Percentiles rank a stretch among this genome's conserved stretches.
phyloP scores from a whole-genome alignment of 208 protist genomes.

The Crithidia sp. region DNA sequence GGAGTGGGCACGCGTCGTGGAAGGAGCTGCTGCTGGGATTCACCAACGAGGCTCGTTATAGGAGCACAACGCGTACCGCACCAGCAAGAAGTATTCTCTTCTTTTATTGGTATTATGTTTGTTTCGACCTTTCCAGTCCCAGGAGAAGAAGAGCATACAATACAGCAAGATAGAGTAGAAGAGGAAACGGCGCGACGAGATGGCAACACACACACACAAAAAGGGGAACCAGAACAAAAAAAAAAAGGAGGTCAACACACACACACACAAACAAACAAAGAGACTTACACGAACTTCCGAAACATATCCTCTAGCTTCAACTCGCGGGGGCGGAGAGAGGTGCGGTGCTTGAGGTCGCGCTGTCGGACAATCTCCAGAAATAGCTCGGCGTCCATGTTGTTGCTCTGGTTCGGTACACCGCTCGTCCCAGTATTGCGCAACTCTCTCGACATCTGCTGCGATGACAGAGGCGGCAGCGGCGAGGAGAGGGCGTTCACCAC shows the following conservation, averaged over 20 bases:
- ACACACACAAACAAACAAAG: background rate
- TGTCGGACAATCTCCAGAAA: constrained; percentile 14
- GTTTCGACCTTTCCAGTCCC: too few species aligned
- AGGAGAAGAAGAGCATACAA: background rate
- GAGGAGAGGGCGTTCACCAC: background rate
- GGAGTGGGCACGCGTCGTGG: too few species aligned
- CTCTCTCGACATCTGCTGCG: constrained; percentile 1
- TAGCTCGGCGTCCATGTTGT: background rate
- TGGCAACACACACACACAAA: background rate
- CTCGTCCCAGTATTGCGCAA: background rate
- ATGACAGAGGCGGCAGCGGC: constrained; percentile 1
- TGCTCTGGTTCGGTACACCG: background rate
- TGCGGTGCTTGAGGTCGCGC: background rate
- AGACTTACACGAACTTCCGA: background rate
- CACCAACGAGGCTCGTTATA: too few species aligned
- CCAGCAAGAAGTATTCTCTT: too few species aligned
- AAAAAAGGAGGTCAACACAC: background rate
- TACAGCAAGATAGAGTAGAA: background rate
- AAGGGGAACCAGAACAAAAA: constrained; percentile 4
- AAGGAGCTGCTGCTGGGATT: too few species aligned
- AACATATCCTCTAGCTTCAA: background rate
- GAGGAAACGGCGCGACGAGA: background rate
- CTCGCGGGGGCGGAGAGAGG: background rate
- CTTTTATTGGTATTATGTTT: too few species aligned
- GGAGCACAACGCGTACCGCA: too few species aligned